phyloP scores from a whole-genome alignment of 768 basidiomycete genomes.

The Leccinum uliginosum region DNA sequence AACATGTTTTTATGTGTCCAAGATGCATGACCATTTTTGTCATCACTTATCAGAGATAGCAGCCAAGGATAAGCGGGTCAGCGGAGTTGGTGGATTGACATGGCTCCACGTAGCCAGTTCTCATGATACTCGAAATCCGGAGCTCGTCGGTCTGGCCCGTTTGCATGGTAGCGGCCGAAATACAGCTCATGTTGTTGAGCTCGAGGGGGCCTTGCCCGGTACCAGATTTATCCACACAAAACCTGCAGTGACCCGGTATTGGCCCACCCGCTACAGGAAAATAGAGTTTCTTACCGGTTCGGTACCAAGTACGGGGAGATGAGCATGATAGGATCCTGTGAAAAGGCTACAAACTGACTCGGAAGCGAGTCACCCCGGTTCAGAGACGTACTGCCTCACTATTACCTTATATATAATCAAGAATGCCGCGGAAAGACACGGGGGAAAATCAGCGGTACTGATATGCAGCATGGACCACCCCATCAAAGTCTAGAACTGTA shows the following conservation, averaged over 20 bases:
- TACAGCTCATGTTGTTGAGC: not conserved
- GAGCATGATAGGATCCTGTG: constrained; percentile 4
- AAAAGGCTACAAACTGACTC: constrained; percentile 9
- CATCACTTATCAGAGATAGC: not conserved
- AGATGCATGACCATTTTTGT: not conserved
- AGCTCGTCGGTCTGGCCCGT: not conserved
- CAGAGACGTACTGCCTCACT: constrained; percentile 12
- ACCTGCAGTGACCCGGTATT: not conserved
- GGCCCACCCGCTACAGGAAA: not conserved
- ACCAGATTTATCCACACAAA: not conserved
- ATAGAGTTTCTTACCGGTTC: too few relatives aligned
- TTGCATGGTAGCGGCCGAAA: not conserved
- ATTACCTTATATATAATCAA: constrained; percentile 10
- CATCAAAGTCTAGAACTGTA: not conserved
- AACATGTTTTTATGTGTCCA: not conserved
- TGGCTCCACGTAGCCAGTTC: not conserved
- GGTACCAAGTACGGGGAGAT: not conserved
- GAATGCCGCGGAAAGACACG: constrained; percentile 7
- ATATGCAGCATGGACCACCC: not conserved
- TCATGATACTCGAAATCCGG: not conserved
- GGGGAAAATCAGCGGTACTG: not conserved
- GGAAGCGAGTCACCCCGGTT: constrained; percentile 8
- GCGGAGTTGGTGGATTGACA: not conserved
- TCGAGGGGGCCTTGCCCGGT: too few relatives aligned
- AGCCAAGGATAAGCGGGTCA: not conserved